Conservation (phyloP, 2,329 filamentous ascomycete genomes). For the Myriangium duriaei region DNA sequence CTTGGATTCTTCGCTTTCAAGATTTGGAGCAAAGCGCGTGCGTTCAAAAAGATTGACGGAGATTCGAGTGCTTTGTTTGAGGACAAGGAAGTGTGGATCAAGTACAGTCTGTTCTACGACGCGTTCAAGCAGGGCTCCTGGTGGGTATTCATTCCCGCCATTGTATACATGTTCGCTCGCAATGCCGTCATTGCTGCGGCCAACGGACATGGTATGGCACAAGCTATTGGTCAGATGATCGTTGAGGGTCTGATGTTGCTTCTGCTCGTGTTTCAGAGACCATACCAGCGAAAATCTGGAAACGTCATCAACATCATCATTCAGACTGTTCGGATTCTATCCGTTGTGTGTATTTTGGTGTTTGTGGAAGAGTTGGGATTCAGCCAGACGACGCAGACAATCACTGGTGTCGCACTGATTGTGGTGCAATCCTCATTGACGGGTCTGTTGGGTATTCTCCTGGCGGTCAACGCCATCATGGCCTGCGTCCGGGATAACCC, state of each 20-base stretch:
- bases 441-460: slow-evolving; percentile 70
- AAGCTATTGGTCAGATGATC: slow-evolving; percentile 66
- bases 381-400: slow-evolving; percentile 80
- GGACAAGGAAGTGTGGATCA: slow-evolving; percentile 80
- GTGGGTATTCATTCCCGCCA: slow-evolving; percentile 89
- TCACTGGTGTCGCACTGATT: slow-evolving; percentile 86
- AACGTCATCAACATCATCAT: slow-evolving; percentile 93
- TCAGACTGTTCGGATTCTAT: slow-evolving; percentile 76
- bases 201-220: slow-evolving; percentile 72
- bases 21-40: slow-evolving; percentile 64
- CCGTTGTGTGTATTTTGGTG: slow-evolving; percentile 75
- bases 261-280: slow-evolving; percentile 71
- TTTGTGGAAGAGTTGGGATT: slow-evolving; percentile 92
- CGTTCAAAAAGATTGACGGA: slow-evolving; percentile 64
- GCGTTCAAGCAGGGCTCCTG: slow-evolving; percentile 88
- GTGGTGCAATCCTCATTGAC: slow-evolving; percentile 81
- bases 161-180: slow-evolving; percentile 83
- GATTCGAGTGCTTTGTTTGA: slow-evolving; percentile 66
- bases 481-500: slow-evolving; percentile 78
- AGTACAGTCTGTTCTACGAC: slow-evolving; percentile 96
- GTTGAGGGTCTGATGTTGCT: slow-evolving; percentile 70
- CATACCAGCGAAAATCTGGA: slow-evolving; percentile 73
- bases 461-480: slow-evolving; percentile 78
- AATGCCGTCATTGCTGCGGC: slow-evolving; percentile 74
- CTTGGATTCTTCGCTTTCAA: slow-evolving; percentile 74